Percentiles rank a stretch among this genome's conserved stretches.
These are phyloP conservation scores for Suhomyces bribrorum DNA, from an alignment of 1,139 yeast genomes.

Conservation along the genomic window DNA sequence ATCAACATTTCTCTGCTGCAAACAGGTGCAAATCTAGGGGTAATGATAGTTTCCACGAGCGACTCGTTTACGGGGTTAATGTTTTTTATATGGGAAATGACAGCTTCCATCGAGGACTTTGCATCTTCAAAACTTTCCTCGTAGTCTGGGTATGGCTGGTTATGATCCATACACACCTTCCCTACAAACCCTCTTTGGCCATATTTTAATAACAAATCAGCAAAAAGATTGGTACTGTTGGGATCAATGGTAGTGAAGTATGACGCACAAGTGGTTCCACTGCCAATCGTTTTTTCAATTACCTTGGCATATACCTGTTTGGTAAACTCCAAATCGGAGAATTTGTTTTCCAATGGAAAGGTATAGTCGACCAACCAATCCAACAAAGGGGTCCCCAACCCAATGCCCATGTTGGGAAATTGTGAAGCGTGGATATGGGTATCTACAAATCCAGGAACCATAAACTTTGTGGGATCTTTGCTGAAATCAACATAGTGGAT, in stretches of 20 bases:
- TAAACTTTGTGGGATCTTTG: slow-evolving; percentile 48
- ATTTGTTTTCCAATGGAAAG: slow-evolving; percentile 74
- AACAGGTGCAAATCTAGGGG: slow-evolving; percentile 94
- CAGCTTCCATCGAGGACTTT: slow-evolving; percentile 53
- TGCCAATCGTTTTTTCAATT: slow-evolving; percentile 61
- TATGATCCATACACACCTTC: slow-evolving; percentile 83
- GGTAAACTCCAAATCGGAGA: slow-evolving; percentile 50
- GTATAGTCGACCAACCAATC: slow-evolving; percentile 90
- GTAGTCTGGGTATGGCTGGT: slow-evolving; percentile 65
- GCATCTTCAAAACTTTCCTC: slow-evolving; percentile 65
- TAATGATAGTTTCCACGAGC: slow-evolving; percentile 69
- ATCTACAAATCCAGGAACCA: slow-evolving; percentile 91
- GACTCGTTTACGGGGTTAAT: slow-evolving; percentile 52
- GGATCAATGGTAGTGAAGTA: slow-evolving; percentile 89
- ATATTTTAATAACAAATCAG: slow-evolving; percentile 59
- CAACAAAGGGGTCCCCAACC: slow-evolving; percentile 78
- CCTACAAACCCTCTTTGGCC: slow-evolving; percentile 94
- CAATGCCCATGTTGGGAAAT: slow-evolving; percentile 90
- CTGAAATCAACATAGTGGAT: slow-evolving; percentile 33
- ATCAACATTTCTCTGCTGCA: slow-evolving; percentile 66
- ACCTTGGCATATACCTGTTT: slow-evolving; percentile 61
- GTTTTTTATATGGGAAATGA: slow-evolving; percentile 55
- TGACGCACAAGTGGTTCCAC: slow-evolving; percentile 91
- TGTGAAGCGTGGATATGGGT: slow-evolving; percentile 98
- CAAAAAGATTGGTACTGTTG: slow-evolving; percentile 71